Conservation (phyloP, 2,329 filamentous ascomycete genomes). For the Exophiala phaeomuriformis region DNA sequence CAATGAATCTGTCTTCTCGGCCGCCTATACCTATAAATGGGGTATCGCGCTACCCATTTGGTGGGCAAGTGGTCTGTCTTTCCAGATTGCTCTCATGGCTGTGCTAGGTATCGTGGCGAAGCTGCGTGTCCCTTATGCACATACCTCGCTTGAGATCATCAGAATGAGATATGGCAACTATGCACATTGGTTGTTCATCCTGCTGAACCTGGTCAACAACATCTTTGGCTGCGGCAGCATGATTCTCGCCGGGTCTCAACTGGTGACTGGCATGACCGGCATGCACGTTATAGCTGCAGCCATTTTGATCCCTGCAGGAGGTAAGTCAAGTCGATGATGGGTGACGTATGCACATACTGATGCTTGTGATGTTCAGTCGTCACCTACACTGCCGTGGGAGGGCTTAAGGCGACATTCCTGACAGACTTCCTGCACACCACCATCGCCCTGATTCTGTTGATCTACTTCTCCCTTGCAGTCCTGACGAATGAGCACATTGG, state of each 20-base stretch:
- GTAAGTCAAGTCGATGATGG: conserved; percentile 26
- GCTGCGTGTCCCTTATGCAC: conserved; percentile 45
- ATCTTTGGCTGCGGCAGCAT: conserved; percentile 42
- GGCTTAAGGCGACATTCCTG: conserved; percentile 45
- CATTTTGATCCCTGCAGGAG: conserved; percentile 42
- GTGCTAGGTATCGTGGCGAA: conserved; percentile 45
- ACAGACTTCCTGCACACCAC: conserved; percentile 46
- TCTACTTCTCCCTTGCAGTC: conserved; percentile 28
- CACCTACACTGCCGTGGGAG: conserved; percentile 41
- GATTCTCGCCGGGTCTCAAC: conserved; percentile 40
- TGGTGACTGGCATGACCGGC: conserved; percentile 42
- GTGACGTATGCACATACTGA: not conserved
- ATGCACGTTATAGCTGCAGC: conserved; percentile 45
- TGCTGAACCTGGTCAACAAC: conserved; percentile 38
- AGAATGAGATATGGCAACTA: conserved; percentile 42
- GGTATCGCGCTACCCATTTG: conserved; percentile 35
- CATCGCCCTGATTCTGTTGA: conserved; percentile 43
- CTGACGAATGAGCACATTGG: conserved; percentile 13
- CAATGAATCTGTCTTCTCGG: conserved; percentile 34
- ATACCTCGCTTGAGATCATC: conserved; percentile 47
- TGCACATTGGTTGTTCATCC: conserved; percentile 37
- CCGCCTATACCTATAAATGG: conserved; percentile 32
- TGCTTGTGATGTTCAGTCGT: conserved; percentile 10
- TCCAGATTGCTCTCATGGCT: conserved; percentile 47
- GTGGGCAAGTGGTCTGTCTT: conserved; percentile 38